Evolutionary conservation across 345 rosid genomes (phyloP).

Genomic region (Arabidopsis thaliana): DNA sequence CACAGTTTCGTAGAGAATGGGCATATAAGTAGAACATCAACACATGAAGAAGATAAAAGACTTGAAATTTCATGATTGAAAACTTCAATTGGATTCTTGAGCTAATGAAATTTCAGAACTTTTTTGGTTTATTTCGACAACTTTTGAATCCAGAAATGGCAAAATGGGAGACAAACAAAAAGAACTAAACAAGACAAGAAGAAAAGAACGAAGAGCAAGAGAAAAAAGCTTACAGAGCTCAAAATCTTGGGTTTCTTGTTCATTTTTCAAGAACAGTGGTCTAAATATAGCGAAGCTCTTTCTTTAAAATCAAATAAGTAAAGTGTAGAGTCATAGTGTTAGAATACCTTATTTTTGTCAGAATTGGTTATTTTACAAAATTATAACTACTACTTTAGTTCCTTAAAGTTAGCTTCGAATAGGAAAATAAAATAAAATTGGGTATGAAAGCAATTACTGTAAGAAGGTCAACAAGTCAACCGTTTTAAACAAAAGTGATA

Average conservation of each 20-base stretch:
- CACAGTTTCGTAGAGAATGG: neutral
- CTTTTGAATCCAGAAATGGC: slow-evolving; percentile 22
- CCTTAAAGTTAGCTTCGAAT: slow-evolving; percentile 30
- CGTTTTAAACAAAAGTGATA: neutral
- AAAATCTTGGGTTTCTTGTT: slow-evolving; percentile 40
- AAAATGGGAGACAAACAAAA: neutral
- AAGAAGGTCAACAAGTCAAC: slow-evolving; percentile 26
- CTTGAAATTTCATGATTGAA: neutral
- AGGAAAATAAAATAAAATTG: neutral
- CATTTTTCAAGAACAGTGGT: slow-evolving; percentile 25
- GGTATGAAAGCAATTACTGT: slow-evolving; percentile 10
- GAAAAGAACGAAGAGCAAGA: neutral
- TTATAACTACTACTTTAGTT: slow-evolving; percentile 17
- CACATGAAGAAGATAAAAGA: neutral
- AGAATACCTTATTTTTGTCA: slow-evolving; percentile 6
- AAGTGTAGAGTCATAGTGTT: slow-evolving; percentile 21
- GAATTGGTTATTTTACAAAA: slow-evolving; percentile 27
- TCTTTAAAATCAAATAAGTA: neutral
- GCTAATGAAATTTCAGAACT: neutral
- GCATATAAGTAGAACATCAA: neutral
- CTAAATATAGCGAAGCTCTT: slow-evolving; percentile 2
- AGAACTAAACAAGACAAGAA: neutral
- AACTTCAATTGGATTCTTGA: slow-evolving; percentile 18
- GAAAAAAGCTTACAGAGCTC: slow-evolving; percentile 41
- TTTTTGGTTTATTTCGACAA: neutral